Conservation (phyloP, 1,284 basidiomycete genomes). For the Lentinula novae-zelandiae region DNA sequence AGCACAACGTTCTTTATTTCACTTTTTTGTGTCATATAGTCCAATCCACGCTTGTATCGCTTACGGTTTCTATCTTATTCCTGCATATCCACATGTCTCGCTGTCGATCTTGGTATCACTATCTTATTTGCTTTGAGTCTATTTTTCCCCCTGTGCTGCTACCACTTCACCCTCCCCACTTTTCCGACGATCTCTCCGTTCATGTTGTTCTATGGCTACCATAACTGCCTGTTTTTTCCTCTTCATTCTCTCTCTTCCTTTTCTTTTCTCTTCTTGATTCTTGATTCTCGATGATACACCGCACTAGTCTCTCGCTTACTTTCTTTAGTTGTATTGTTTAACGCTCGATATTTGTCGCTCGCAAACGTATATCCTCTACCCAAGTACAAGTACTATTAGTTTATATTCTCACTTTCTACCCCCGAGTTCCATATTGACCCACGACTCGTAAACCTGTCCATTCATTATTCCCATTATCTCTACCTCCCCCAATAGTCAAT, state of each 20-base stretch:
- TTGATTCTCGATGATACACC: not conserved
- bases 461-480: not conserved
- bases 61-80: slow-evolving; percentile 1
- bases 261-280: not conserved
- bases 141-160: not conserved
- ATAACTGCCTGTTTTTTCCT: not conserved
- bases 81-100: slow-evolving; percentile 5
- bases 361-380: not conserved
- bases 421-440: not conserved
- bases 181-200: not conserved
- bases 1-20: not conserved
- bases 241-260: not conserved
- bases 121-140: not conserved
- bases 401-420: not conserved
- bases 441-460: not conserved
- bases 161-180: not conserved
- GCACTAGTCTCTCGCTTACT: not conserved
- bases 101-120: not conserved
- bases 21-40: slow-evolving; percentile 3
- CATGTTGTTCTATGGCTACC: slow-evolving; percentile 3
- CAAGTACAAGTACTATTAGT: not conserved
- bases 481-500: not conserved
- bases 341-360: not conserved
- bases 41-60: slow-evolving; percentile 3
- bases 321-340: not conserved